phyloP scores from a whole-genome alignment of 1,139 yeast genomes.

The Pichia cactophila region DNA sequence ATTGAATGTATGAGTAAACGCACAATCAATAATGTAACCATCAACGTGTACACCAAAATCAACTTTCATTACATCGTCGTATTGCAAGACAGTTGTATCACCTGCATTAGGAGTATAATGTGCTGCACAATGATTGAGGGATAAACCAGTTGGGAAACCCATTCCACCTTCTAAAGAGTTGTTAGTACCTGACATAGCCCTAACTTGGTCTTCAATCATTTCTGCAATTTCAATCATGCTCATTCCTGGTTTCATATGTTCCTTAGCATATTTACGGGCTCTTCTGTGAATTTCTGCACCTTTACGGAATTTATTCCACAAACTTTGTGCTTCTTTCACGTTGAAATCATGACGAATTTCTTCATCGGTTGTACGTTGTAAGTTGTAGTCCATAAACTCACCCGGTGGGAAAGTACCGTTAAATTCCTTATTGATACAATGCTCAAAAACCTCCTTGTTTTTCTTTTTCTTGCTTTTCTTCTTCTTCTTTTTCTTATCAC shows the following conservation, averaged over 20 bases:
- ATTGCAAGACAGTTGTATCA: conserved; percentile 68
- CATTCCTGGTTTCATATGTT: conserved; percentile 84
- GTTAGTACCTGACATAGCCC: conserved; percentile 53
- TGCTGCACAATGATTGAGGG: conserved; percentile 91
- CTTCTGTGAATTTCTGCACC: conserved; percentile 95
- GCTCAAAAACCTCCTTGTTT: conserved; percentile 31
- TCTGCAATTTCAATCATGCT: conserved; percentile 84
- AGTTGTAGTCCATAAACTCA: conserved; percentile 72
- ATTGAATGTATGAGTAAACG: conserved; percentile 87
- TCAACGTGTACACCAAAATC: conserved; percentile 96
- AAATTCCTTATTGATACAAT: conserved; percentile 49
- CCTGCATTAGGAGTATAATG: conserved; percentile 97
- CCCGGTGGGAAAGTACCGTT: conserved; percentile 82
- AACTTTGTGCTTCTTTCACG: conserved; percentile 40
- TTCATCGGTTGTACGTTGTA: conserved; percentile 74
- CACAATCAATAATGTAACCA: conserved; percentile 93
- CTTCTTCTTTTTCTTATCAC: conserved; percentile 42
- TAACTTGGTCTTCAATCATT: conserved; percentile 75
- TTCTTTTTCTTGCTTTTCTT: conserved; percentile 44
- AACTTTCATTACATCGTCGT: conserved; percentile 93
- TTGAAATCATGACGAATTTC: conserved; percentile 77
- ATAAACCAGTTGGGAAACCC: conserved; percentile 96
- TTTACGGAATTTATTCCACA: conserved; percentile 85
- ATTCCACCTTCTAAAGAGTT: conserved; percentile 76
- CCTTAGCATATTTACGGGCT: conserved; percentile 74